These are phyloP conservation scores for Coemansia sp. DNA, from an alignment of 192 early-diverging fungal genomes.

Conservation along the genomic window DNA sequence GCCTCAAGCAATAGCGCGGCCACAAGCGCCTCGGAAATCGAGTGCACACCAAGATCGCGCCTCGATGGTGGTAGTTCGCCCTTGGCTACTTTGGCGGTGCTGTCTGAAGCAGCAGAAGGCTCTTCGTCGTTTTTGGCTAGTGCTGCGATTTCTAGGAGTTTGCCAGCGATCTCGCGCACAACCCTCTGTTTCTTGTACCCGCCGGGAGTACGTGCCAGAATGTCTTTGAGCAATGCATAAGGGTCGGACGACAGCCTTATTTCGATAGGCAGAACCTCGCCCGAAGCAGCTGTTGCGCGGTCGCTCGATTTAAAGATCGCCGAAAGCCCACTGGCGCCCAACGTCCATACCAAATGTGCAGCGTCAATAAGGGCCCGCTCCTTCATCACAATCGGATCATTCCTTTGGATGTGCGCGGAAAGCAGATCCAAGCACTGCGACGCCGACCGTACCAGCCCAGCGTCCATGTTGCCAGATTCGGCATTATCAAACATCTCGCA, in stretches of 20 bases:
- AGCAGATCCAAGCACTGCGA: slow-evolving; percentile 27
- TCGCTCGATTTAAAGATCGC: not conserved
- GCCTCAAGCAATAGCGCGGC: slow-evolving; percentile 29
- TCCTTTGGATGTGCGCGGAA: not conserved
- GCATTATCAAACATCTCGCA: slow-evolving; percentile 48
- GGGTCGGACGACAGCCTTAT: slow-evolving; percentile 27
- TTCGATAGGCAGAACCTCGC: slow-evolving; percentile 29
- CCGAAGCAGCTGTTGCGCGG: not conserved
- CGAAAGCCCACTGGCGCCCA: slow-evolving; percentile 4
- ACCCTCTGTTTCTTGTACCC: slow-evolving; percentile 25
- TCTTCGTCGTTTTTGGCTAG: not conserved
- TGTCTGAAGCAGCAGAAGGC: not conserved
- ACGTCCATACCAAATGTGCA: slow-evolving; percentile 20
- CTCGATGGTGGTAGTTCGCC: not conserved
- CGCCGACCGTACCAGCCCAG: slow-evolving; percentile 21
- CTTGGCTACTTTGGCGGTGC: not conserved
- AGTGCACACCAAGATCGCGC: slow-evolving; percentile 25
- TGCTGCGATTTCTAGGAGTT: slow-evolving; percentile 4
- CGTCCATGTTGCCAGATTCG: slow-evolving; percentile 22
- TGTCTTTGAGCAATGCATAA: slow-evolving; percentile 11
- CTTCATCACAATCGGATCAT: slow-evolving; percentile 9
- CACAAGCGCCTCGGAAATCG: slow-evolving; percentile 20
- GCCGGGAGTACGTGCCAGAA: slow-evolving; percentile 21
- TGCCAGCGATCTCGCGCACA: slow-evolving; percentile 22
- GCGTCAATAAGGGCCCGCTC: slow-evolving; percentile 33